phyloP scores from a whole-genome alignment of 2,329 filamentous ascomycete genomes.

The Aspergillus pseudoterreus region DNA sequence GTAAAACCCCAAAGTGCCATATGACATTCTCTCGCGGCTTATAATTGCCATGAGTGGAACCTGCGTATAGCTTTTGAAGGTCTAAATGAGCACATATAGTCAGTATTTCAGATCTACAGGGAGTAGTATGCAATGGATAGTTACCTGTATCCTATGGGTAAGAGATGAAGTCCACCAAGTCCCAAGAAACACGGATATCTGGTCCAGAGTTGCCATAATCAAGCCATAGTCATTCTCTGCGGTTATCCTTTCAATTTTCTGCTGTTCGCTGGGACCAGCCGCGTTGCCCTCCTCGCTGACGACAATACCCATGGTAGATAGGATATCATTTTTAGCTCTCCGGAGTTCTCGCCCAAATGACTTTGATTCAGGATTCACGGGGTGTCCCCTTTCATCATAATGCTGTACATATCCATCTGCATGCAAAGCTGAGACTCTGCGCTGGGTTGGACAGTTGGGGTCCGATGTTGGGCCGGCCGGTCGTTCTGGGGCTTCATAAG shows the following conservation, averaged over 20 bases:
- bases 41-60: slow-evolving; percentile 35
- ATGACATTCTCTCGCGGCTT: slow-evolving; percentile 29
- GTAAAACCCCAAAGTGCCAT: slow-evolving; percentile 36
- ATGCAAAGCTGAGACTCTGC: slow-evolving; percentile 25
- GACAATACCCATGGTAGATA: slow-evolving; percentile 48
- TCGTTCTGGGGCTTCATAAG: slow-evolving; percentile 41
- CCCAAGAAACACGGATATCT: slow-evolving; percentile 38
- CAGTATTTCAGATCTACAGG: background rate
- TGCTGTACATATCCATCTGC: slow-evolving; percentile 45
- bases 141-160: slow-evolving; percentile 37
- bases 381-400: slow-evolving; percentile 47
- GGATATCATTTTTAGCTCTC: slow-evolving; percentile 49
- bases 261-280: slow-evolving; percentile 33
- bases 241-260: slow-evolving; percentile 35
- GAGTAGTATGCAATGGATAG: slow-evolving; percentile 1
- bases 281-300: slow-evolving; percentile 39
- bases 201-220: slow-evolving; percentile 39
- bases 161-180: slow-evolving; percentile 42
- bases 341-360: slow-evolving; percentile 37
- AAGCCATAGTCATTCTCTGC: slow-evolving; percentile 44
- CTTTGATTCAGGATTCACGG: slow-evolving; percentile 43
- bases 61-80: slow-evolving; percentile 36
- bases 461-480: slow-evolving; percentile 17
- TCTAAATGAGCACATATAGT: slow-evolving; percentile 23
- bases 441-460: slow-evolving; percentile 16